Evolutionary conservation across 495 filamentous ascomycete species (phyloP), one percentile per base, ranked within the genome.

Genomic region (Hyaloscypha variabilis): DNA sequence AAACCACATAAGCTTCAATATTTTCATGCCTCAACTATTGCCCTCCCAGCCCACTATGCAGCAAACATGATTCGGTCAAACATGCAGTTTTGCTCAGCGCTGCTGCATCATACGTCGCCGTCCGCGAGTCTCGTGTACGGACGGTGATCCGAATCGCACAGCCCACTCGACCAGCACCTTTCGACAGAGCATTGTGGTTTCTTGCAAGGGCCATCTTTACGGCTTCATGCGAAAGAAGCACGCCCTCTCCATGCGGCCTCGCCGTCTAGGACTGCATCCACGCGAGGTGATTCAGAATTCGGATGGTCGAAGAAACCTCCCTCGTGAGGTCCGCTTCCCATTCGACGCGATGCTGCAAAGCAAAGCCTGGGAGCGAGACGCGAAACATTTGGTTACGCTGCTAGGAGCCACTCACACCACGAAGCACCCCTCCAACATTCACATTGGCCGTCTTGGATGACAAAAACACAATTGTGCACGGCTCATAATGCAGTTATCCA

Each of bases 181-280:
- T 46, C 5, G 21, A 23, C 34, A 21, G 21, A 49, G 58, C 58
- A 61, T 61, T 61, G 58, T 51, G 42, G 19, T 28, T 30, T 19
- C 14, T 25, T 49, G 25, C 58, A 46, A 56, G 51, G 55, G 60
- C 56, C 25, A n/a, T 64, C 23, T 69, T 61, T 67, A 56, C 60
- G 49, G 68, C 64, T 58, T 70, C 68, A 67, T 67, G 68, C 68
- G 58, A 69, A 62, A 58, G 28, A 63, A 60, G 53, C 63, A 54
- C 58, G 52, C 29, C 21, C 60, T 46, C 50, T 46, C 50, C 23
- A 57, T 36, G 60, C 67, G 67, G 63, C 63, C 63, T 69, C 59
- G 49, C 63, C 67, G 63, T 29, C 52, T 24, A 60, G 8, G 19
- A 55, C 14, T 58, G 58, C 49, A 55, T 34, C 57, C 51, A 55